Conservation (phyloP, 1,284 basidiomycete genomes). For the Boletus mariae region DNA sequence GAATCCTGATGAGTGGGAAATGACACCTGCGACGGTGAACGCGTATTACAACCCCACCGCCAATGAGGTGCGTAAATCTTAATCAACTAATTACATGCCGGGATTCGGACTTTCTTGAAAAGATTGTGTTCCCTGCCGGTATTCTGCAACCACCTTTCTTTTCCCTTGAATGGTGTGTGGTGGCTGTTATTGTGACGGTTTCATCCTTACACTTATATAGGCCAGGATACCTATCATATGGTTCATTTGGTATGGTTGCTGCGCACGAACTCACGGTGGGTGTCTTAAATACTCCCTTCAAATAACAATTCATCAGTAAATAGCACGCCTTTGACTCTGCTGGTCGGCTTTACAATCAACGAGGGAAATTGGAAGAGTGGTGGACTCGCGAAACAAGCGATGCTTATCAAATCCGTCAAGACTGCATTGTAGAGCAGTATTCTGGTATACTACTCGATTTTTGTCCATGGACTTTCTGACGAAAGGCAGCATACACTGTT, state of each 20-base stretch:
- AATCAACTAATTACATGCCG: background rate
- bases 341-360: constrained; percentile 78
- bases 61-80: constrained; percentile 55
- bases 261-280: constrained; percentile 79
- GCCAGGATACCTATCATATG: constrained; percentile 88
- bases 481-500: constrained; percentile 65
- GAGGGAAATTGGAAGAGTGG: constrained; percentile 84
- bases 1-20: constrained; percentile 82
- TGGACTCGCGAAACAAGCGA: constrained; percentile 83
- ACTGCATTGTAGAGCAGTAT: constrained; percentile 90
- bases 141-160: constrained; percentile 95
- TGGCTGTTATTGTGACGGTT: background rate
- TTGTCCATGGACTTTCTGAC: constrained; percentile 9
- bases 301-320: background rate
- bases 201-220: constrained; percentile 34
- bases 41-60: constrained; percentile 79
- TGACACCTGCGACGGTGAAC: constrained; percentile 80
- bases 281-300: background rate
- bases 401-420: constrained; percentile 79
- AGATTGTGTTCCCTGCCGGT: constrained; percentile 97
- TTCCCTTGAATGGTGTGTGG: constrained; percentile 69
- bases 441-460: constrained; percentile 37
- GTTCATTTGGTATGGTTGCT: constrained; percentile 86
- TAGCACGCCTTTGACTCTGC: constrained; percentile 93
- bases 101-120: constrained; percentile 16